phyloP scores from a whole-genome alignment of 176 grass and related monocot genomes.

The Tillandsia leiboldiana region DNA sequence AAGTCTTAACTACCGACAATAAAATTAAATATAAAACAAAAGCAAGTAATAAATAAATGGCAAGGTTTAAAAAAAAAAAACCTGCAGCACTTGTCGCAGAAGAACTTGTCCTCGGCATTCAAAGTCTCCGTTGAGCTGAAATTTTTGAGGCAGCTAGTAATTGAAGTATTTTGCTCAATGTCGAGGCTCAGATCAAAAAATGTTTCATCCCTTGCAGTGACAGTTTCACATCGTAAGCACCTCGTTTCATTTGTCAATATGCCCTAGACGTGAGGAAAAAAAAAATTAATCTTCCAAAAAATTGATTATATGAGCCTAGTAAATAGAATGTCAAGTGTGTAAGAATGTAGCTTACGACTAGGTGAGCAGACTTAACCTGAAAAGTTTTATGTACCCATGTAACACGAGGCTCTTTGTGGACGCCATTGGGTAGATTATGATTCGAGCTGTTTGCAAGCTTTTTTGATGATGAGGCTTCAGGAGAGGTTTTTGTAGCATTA shows the following conservation, averaged over 20 bases:
- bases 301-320: not conserved
- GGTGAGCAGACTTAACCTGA: constrained; percentile 47
- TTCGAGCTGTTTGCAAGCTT: constrained; percentile 53
- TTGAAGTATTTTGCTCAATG: constrained; percentile 96
- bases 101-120: constrained; percentile 96
- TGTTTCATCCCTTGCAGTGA: constrained; percentile 83
- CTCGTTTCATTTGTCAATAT: constrained; percentile 88
- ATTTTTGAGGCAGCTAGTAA: constrained; percentile 92
- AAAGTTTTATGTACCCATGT: constrained; percentile 89
- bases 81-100: constrained; percentile 98
- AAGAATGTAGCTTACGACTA: not conserved
- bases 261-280: constrained; percentile 34
- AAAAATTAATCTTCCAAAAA: not conserved
- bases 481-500: constrained; percentile 36
- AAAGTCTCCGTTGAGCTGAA: constrained; percentile 93
- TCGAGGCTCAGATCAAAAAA: constrained; percentile 92
- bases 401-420: constrained; percentile 59
- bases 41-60: not conserved
- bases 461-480: constrained; percentile 43
- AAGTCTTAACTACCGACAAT: too few relatives aligned
- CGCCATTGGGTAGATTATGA: constrained; percentile 52
- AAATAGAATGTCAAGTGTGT: not conserved
- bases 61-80: constrained; percentile 9
- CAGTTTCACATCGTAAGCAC: constrained; percentile 88
- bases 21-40: too few relatives aligned